Base-by-base conservation (phyloP, 495 filamentous ascomycete species). In the Hyaloscypha hepaticicola region DNA sequence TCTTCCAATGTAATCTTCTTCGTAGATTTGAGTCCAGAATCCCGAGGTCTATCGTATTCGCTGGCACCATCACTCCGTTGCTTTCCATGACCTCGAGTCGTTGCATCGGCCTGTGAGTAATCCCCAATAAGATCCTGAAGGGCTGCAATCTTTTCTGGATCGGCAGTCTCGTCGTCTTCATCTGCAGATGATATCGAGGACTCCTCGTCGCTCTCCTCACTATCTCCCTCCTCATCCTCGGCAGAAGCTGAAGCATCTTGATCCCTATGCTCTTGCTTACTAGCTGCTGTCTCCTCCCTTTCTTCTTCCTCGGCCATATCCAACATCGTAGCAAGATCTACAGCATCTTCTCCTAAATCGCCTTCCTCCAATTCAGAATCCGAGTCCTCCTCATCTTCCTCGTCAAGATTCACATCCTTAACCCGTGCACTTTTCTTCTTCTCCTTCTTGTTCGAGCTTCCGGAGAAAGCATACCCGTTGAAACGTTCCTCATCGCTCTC, bases 401-500 rank as follows among this genome's bases (percentile, higher is more conserved):
- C 84, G 24, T 79, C 76, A 26, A 90, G 73, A 71, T 82, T 79
- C 49, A 88, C 74, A 55, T 82, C 76, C 25, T 72, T 69, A 58
- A 53, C 51, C 5, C 49, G 55, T 49, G 14, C 16, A 11, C 70
- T 64, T 66, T 68, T 70, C 26, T 69, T 70, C 58, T 73, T 73
- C 16, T 62, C 77, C 62, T 82, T 84, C 66, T 77, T 87, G 52
- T 76, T 82, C 61, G 76, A 85, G 67, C 85, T 90, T 49, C 88
- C 89, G 2, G 86, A 78, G 70, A 96, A 96, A 3, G 83, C 79
- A 74, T 84, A 94, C 8, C 85, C 87, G 48, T 90, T 88, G 69
- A 95, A 95, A 66, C 80, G 78, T 70, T 96, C 92, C 74, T 93
- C 87, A 70, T 96, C 92, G 67, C 90, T 93, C 63, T 88, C 88